Base-by-base conservation (phyloP, 2,329 filamentous ascomycete genomes). In the Beauveria asiatica region DNA sequence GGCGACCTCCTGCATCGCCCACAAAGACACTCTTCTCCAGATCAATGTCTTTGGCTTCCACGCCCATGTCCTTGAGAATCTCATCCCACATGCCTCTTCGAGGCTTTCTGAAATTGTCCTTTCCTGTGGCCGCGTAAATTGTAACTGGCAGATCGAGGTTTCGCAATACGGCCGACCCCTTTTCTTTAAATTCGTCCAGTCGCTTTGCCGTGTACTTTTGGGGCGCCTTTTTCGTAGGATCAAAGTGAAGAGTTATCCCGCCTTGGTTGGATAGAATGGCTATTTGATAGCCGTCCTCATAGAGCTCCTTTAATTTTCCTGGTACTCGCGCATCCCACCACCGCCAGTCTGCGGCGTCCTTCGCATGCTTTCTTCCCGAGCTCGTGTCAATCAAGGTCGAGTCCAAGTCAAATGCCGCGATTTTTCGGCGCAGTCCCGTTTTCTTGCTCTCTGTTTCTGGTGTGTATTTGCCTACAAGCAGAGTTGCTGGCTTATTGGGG, bases 211-310 rank as follows among this genome's bases (percentile, higher is more conserved):
- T 66, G 17, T 62, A 66, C 45, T 67, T 86, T 81, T 88, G 89
- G 5, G 88, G 78, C 0, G 67, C 74, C 62, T 82, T 82, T 2
- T 78, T 77, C 67, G 92, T 94, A n/a, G 86, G 75, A 57, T 90
- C 84, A 19, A 83, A 81, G 64, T 88, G 88, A 2, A 97, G 76
- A 17, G 83, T 88, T 49, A 99, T 79, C 16, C 89, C 91, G 54
- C 81, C 92, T 73, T 99, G 94, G 72, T 99, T 99, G 63, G 90
- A 95, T 54, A 99, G 75, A 52, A 97, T 83, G 19, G 90, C 82
- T 13, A 97, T 74, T 50, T 82, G 82, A 72, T 89, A 95, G 33
- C 86, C 90, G 65, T 94, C 83, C 11, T 83, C 77, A 67, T 90
- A 82, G 2, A 97, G 77, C 62, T 85, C 76, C 64, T 81, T 83